phyloP scores from a whole-genome alignment of 2,329 filamentous ascomycete genomes.

The Paraconiothyrium sp. region DNA sequence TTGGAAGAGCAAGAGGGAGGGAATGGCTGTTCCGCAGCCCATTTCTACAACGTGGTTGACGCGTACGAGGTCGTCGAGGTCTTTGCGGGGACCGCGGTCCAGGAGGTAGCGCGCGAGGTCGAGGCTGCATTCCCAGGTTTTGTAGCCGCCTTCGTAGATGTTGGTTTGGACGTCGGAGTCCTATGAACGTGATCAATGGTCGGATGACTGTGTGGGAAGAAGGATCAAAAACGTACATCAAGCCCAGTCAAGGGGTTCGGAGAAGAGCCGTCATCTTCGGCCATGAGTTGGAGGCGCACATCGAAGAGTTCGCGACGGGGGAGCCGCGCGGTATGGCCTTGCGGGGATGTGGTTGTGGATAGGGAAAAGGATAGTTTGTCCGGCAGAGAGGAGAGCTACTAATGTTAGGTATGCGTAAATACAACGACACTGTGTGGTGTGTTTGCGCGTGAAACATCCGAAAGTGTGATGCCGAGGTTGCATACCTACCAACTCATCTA shows the following conservation, averaged over 20 bases:
- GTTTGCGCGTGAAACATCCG: background rate
- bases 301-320: conserved; percentile 84
- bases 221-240: conserved; percentile 17
- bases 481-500: conserved; percentile 59
- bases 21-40: conserved; percentile 80
- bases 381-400: conserved; percentile 67
- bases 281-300: conserved; percentile 82
- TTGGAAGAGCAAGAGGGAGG: conserved; percentile 75
- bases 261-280: conserved; percentile 62
- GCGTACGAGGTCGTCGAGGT: conserved; percentile 59
- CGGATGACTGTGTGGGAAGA: background rate
- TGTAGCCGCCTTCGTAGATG: conserved; percentile 87
- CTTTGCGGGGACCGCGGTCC: conserved; percentile 59
- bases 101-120: conserved; percentile 75
- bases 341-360: conserved; percentile 68
- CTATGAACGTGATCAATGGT: background rate
- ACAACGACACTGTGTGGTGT: background rate
- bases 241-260: conserved; percentile 42
- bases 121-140: conserved; percentile 88
- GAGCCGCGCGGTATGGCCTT: conserved; percentile 63
- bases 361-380: conserved; percentile 77
- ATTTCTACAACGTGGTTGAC: conserved; percentile 67
- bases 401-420: conserved; percentile 15
- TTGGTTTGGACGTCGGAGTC: conserved; percentile 80
- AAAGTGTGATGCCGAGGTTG: background rate